phyloP scores from a whole-genome alignment of 352 stramenopile species.

The Phytophthora constricta region DNA sequence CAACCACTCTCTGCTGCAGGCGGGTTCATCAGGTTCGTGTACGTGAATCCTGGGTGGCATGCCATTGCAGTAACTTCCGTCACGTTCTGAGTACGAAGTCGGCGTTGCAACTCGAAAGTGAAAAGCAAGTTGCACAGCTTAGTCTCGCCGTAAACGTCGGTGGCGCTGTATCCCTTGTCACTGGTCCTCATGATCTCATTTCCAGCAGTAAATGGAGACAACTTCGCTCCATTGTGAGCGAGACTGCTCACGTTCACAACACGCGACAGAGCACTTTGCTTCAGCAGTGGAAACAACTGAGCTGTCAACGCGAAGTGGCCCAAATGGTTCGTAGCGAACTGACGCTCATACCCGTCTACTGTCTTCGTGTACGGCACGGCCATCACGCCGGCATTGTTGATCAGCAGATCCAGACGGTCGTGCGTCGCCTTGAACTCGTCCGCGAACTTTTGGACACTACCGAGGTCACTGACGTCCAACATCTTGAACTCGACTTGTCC shows the following conservation, averaged over 20 bases:
- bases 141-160: conserved; percentile 67
- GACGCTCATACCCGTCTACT: conserved; percentile 33
- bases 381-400: conserved; percentile 41
- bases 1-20: neutral
- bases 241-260: conserved; percentile 46
- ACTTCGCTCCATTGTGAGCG: conserved; percentile 29
- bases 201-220: conserved; percentile 20
- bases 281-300: conserved; percentile 50
- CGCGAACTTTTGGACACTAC: conserved; percentile 52
- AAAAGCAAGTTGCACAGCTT: conserved; percentile 94
- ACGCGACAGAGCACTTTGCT: conserved; percentile 26
- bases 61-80: conserved; percentile 27
- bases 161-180: conserved; percentile 19
- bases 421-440: conserved; percentile 39
- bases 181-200: conserved; percentile 18
- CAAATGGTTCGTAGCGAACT: conserved; percentile 43
- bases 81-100: conserved; percentile 16
- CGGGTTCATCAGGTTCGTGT: conserved; percentile 16
- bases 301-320: conserved; percentile 48
- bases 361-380: conserved; percentile 18
- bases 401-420: conserved; percentile 46
- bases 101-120: conserved; percentile 78
- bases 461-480: conserved; percentile 54
- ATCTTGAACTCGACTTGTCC: conserved; percentile 55
- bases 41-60: conserved; percentile 34